Evolutionary conservation across 345 rosid genomes (phyloP), one percentile per base, ranked within the genome.

Genomic region (Excoecaria agallocha): DNA sequence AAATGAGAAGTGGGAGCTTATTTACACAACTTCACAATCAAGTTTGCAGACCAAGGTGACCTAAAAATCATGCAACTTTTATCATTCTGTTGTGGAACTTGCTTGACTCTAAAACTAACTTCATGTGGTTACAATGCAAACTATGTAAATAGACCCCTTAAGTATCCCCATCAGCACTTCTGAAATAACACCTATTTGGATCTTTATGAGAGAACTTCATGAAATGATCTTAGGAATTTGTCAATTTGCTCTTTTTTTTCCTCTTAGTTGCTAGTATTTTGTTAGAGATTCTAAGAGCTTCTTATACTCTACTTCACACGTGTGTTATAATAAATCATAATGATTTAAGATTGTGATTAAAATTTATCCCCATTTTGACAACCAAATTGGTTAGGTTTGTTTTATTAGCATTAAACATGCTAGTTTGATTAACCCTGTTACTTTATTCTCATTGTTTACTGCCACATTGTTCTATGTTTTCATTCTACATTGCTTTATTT

Each of bases 1-100:
- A 8, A 80, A 88, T 87, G 97, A 97, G 38, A 92, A 94, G 82
- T 92, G 98, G 97, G 97, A 94, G 85, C 97, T 94, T 72, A 78
- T 92, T 64, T 92, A 89, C 73, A 94, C 98, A 16, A 94, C 98
- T 45, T 94, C 97, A 52, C 80, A 80, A 64, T 92, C 97, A 3
- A 91, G 92, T 79, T 76, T 92, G 74, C 97, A 92, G 71, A 92
- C 92, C 19, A 78, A 91, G 91, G 97, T 92, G 57, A 68, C 49
- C 38, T 30, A n/a, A 22, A 11, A 12, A n/a, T n/a, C 1, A 0
- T 52, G 68, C 5, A 13, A 24, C 19, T 35, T 56, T 24, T 12
- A 12, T 51, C 15, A 38, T 48, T 35, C 74, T 17, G 2, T 3
- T 17, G 12, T 68, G 10, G 56, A 52, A n/a, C 56, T 52, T 12